These are phyloP conservation scores for Macrocystidia cucumis DNA, from an alignment of 1,284 basidiomycete genomes.

Conservation along the genomic window DNA sequence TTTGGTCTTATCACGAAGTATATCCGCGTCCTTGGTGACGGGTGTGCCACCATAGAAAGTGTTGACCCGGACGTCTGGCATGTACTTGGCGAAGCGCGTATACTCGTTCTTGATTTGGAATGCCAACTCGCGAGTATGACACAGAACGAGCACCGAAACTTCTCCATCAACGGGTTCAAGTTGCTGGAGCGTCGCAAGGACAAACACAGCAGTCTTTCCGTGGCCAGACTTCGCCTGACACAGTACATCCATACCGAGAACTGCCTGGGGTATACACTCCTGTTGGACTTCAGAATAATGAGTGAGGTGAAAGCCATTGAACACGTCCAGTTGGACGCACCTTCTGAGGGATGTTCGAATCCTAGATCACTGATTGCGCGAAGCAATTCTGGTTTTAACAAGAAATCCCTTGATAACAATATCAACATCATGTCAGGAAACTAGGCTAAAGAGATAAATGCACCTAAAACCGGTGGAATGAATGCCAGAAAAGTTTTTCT, in stretches of 20 bases:
- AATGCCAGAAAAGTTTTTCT: constrained; percentile 96
- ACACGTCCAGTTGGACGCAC: constrained; percentile 35
- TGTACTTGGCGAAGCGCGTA: constrained; percentile 98
- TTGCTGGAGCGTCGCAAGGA: constrained; percentile 96
- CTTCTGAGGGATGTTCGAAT: constrained; percentile 99
- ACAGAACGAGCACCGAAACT: constrained; percentile 95
- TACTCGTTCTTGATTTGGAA: constrained; percentile 99
- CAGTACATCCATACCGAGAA: constrained; percentile 98
- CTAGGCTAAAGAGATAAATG: constrained; percentile 14
- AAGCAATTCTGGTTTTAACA: constrained; percentile 94
- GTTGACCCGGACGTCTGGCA: constrained; percentile 96
- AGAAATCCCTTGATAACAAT: constrained; percentile 69
- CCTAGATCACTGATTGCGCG: constrained; percentile 98
- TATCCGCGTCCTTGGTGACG: constrained; percentile 90
- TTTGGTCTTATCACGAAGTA: constrained; percentile 92
- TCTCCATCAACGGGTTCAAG: constrained; percentile 98
- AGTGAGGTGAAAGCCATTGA: neutral
- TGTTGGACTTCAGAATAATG: constrained; percentile 75
- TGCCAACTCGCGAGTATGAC: constrained; percentile 98
- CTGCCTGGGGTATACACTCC: constrained; percentile 99
- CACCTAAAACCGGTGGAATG: constrained; percentile 95
- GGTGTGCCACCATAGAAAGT: constrained; percentile 98
- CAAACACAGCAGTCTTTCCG: constrained; percentile 99
- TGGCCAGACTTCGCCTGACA: constrained; percentile 99
- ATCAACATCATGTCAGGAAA: constrained; percentile 9